Percentiles rank a stretch among this genome's conserved stretches.
Conservation (phyloP, 495 filamentous ascomycete species). For the Clavariopsis aquatica region DNA sequence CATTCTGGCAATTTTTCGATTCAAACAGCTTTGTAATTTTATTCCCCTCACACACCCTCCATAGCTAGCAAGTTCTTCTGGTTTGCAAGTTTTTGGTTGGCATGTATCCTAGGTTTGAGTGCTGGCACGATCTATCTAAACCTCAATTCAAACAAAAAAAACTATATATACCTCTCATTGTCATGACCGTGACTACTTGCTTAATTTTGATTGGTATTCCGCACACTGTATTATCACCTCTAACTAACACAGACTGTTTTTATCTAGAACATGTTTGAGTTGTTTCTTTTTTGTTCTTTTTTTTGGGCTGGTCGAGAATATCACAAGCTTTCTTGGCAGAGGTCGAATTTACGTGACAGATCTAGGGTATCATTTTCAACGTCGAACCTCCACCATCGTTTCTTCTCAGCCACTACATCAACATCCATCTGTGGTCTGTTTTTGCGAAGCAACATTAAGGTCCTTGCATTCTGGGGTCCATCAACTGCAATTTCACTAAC, state of each 20-base stretch:
- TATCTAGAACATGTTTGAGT: too few relatives aligned
- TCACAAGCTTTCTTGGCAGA: neutral
- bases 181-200: too few relatives aligned
- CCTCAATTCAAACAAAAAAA: neutral
- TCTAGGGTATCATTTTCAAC: neutral
- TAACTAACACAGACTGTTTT: too few relatives aligned
- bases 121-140: slow-evolving; percentile 11
- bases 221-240: too few relatives aligned
- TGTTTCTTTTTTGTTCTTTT: too few relatives aligned
- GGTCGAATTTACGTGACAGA: neutral
- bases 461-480: neutral
- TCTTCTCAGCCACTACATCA: neutral
- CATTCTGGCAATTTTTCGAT: slow-evolving; percentile 29
- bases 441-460: neutral
- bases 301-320: too few relatives aligned
- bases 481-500: neutral
- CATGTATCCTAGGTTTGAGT: slow-evolving; percentile 8
- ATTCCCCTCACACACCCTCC: neutral
- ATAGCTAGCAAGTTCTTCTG: slow-evolving; percentile 14
- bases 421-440: neutral
- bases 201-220: too few relatives aligned
- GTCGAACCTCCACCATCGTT: neutral
- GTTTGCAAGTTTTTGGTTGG: neutral
- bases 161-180: neutral
- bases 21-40: slow-evolving; percentile 18